Evolutionary conservation across 1,139 yeast genomes (phyloP), one percentile per base, ranked within the genome.

Genomic region (Blastobotrys indianensis): DNA sequence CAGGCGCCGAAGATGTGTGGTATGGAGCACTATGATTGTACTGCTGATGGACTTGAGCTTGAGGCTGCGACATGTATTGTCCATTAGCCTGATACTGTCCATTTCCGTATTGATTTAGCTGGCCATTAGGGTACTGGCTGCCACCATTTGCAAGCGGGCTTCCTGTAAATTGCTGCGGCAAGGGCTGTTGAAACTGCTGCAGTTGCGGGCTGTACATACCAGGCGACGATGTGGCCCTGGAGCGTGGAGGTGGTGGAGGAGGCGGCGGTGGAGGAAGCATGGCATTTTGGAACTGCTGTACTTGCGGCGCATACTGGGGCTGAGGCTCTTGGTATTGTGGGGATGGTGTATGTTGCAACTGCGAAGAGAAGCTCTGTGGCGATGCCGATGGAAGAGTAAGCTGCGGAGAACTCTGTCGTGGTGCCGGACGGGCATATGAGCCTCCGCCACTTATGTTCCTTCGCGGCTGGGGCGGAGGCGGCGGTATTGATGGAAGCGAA

Each of bases 1-100:
- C 61, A 2, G 62, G 63, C 3, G 60, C 57, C 7, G 62, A 59
- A 2, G 58, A 44, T 3, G 54, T 41, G 28, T 53, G 47, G n/a
- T 43, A 49, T 3, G 25, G 25, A 7, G 25, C 25, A 7, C 7
- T 20, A 7, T 20, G 7, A n/a, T n/a, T n/a, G n/a, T n/a, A n/a
- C n/a, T n/a, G n/a, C n/a, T n/a, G n/a, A n/a, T n/a, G n/a, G n/a
- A n/a, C n/a, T n/a, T n/a, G n/a, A n/a, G n/a, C n/a, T 7, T 20
- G 25, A 7, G 25, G 4, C 7, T 20, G 25, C 7, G 25, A 7
- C 25, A 7, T 4, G 25, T 20, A 20, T 7, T 20, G 25, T 20
- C 25, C 25, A 20, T 20, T 20, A 20, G 25, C 25, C 25, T 20
- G 25, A 20, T 20, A 20, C 25, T 20, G 25, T 4, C 25, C 25